Evolutionary conservation across 1,284 basidiomycete genomes (phyloP).

Genomic region (Moniliella sp.): DNA sequence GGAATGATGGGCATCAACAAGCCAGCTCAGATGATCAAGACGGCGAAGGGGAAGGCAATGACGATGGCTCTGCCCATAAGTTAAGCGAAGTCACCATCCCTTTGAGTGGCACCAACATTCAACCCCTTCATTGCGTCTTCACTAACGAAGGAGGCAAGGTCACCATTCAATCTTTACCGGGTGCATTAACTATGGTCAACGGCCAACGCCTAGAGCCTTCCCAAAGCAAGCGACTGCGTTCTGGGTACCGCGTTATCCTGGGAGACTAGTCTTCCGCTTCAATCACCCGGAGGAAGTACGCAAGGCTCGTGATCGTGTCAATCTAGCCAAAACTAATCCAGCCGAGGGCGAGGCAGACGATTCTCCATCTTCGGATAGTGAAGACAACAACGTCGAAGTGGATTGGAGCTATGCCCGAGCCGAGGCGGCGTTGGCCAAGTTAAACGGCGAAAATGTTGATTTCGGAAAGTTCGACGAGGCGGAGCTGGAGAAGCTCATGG

Average conservation of each 20-base stretch:
- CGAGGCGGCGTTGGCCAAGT: constrained; percentile 17
- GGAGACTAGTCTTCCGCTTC: constrained; percentile 87
- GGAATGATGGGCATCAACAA: constrained; percentile 7
- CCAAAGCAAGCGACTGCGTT: constrained; percentile 63
- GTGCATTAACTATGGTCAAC: constrained; percentile 67
- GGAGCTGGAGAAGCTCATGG: constrained; percentile 26
- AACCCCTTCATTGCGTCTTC: constrained; percentile 75
- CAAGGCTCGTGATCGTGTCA: constrained; percentile 72
- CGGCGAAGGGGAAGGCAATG: no score
- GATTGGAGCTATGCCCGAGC: constrained; percentile 26
- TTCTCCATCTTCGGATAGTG: constrained; percentile 13
- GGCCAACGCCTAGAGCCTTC: constrained; percentile 46
- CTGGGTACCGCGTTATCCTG: constrained; percentile 84
- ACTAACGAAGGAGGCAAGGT: constrained; percentile 77
- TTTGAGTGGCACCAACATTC: constrained; percentile 72
- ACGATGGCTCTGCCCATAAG: constrained; percentile 56
- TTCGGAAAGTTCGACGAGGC: constrained; percentile 24
- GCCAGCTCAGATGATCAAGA: constrained; percentile 15
- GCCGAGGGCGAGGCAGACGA: constrained; percentile 18
- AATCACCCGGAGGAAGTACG: constrained; percentile 8
- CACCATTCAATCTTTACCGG: constrained; percentile 51
- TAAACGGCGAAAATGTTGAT: constrained; percentile 24
- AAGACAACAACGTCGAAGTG: constrained; percentile 6
- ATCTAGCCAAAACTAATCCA: constrained; percentile 35
- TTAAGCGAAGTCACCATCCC: no score